Percentiles rank a stretch among this genome's conserved stretches.
These are phyloP conservation scores for Phytopythium ostracodes DNA, from an alignment of 352 stramenopile species.

Conservation along the genomic window DNA sequence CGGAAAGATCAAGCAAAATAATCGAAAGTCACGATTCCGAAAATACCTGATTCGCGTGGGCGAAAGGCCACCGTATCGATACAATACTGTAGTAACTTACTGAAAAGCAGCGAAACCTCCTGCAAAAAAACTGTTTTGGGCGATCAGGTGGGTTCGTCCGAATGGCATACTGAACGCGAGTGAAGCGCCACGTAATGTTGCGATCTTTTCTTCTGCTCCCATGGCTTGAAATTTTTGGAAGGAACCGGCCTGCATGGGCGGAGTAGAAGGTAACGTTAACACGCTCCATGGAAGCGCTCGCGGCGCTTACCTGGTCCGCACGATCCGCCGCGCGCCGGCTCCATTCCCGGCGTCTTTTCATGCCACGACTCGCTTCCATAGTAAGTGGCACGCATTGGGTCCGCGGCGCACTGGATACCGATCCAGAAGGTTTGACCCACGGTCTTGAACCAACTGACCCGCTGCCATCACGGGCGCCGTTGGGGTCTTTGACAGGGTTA, in stretches of 20 bases:
- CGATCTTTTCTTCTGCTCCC: background rate
- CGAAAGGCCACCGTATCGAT: background rate
- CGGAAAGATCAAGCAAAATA: no score
- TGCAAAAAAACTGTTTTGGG: no score
- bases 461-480: no score
- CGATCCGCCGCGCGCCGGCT: background rate
- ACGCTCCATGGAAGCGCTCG: background rate
- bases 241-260: background rate
- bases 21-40: no score
- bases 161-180: background rate
- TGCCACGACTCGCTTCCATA: background rate
- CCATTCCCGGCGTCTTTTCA: background rate
- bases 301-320: no score
- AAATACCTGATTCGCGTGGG: no score
- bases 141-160: background rate
- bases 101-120: no score
- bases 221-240: background rate
- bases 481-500: no score
- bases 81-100: no score
- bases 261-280: background rate
- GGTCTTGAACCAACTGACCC: no score
- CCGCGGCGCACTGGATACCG: background rate
- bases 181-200: background rate
- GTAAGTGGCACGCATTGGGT: background rate
- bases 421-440: background rate